Conservation (phyloP, 1,284 basidiomycete species). For the Naganishia cerealis region DNA sequence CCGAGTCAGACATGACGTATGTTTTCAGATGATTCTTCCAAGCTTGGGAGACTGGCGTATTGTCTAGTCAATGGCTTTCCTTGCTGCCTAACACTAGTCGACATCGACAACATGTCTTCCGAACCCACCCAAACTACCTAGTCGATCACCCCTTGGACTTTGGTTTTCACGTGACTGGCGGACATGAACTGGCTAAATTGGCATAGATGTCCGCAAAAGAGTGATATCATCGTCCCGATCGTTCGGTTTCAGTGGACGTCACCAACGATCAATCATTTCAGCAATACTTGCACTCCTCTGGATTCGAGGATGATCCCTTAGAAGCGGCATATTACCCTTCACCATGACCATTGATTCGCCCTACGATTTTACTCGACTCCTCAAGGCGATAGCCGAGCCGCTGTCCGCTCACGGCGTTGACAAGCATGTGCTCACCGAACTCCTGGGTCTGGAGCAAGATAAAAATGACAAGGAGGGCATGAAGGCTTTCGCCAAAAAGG, state of each 20-base stretch:
- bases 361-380: slow-evolving; percentile 17
- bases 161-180: slow-evolving; percentile 13
- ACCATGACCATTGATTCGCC: not conserved
- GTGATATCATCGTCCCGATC: slow-evolving; percentile 16
- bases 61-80: not conserved
- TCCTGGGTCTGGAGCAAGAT: slow-evolving; percentile 22
- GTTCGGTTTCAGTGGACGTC: not conserved
- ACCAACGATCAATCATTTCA: no score
- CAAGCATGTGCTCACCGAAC: slow-evolving; percentile 15
- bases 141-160: slow-evolving; percentile 2
- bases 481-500: slow-evolving; percentile 14
- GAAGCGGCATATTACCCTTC: not conserved
- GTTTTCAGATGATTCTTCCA: not conserved
- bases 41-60: not conserved
- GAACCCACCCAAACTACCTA: not conserved
- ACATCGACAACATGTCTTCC: not conserved
- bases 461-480: slow-evolving; percentile 1
- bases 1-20: slow-evolving; percentile 20
- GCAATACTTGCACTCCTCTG: no score
- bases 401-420: slow-evolving; percentile 14
- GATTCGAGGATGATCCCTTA: not conserved
- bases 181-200: slow-evolving; percentile 3
- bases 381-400: slow-evolving; percentile 21
- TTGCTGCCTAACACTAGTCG: not conserved
- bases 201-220: slow-evolving; percentile 3